Percentiles rank a stretch among this genome's conserved stretches.
Conservation (phyloP, 2,329 filamentous ascomycete species). For the Epichloe festucae region DNA sequence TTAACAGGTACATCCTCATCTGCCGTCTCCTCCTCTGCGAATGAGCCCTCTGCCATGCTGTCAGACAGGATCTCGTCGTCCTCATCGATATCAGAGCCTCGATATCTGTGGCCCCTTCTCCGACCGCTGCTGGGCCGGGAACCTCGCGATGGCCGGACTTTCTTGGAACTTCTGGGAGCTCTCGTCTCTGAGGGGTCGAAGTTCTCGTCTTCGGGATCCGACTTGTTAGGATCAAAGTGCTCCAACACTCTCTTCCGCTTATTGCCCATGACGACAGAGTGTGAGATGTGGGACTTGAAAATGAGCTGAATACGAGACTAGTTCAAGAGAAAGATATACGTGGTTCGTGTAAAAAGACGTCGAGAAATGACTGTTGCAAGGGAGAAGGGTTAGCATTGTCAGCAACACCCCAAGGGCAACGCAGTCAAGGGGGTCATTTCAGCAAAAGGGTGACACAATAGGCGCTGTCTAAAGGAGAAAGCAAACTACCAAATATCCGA, state of each 20-base stretch:
- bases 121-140: constrained; percentile 15
- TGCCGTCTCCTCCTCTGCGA: constrained; percentile 27
- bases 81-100: constrained; percentile 50
- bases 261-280: constrained; percentile 16
- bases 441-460: neutral
- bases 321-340: neutral
- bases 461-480: neutral
- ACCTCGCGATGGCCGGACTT: constrained; percentile 25
- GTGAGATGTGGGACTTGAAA: neutral
- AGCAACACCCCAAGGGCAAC: neutral
- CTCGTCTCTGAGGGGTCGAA: constrained; percentile 42
- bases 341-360: neutral
- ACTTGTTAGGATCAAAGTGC: constrained; percentile 53
- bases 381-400: neutral
- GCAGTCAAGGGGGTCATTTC: neutral
- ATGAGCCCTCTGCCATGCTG: constrained; percentile 37
- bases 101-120: constrained; percentile 32
- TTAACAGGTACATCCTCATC: constrained; percentile 30
- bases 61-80: constrained; percentile 45
- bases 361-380: neutral
- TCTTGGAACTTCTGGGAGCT: constrained; percentile 29
- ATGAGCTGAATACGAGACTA: constrained; percentile 6
- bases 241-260: constrained; percentile 48
- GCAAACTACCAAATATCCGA: neutral
- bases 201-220: constrained; percentile 53